phyloP scores from a whole-genome alignment of 257 asterid species.

The Henckelia pumila region DNA sequence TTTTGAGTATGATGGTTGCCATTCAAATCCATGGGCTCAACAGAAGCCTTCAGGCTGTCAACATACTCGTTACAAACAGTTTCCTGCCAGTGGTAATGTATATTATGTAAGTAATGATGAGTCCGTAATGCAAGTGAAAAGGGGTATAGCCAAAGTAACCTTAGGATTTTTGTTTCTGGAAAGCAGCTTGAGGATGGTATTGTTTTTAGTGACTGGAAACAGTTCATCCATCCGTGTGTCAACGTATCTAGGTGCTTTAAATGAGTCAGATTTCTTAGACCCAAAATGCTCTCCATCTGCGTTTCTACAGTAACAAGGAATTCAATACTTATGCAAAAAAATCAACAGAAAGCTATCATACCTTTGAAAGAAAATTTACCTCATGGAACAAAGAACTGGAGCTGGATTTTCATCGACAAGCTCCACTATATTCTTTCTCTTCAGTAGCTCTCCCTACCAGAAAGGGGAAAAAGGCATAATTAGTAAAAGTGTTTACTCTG shows the following conservation, averaged over 20 bases:
- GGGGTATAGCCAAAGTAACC: slow-evolving; percentile 36
- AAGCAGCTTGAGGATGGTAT: slow-evolving; percentile 46
- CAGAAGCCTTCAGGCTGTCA: slow-evolving; percentile 31
- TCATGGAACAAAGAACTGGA: slow-evolving; percentile 27
- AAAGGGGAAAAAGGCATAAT: slow-evolving; percentile 1
- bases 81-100: slow-evolving; percentile 49
- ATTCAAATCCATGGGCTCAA: slow-evolving; percentile 33
- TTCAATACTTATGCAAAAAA: slow-evolving; percentile 4
- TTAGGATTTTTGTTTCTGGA: slow-evolving; percentile 48
- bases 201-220: slow-evolving; percentile 64
- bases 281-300: slow-evolving; percentile 45
- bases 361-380: slow-evolving; percentile 38
- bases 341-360: slow-evolving; percentile 5
- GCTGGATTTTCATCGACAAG: slow-evolving; percentile 47
- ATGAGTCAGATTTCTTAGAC: slow-evolving; percentile 44
- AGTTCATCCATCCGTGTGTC: slow-evolving; percentile 61
- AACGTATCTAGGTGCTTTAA: slow-evolving; percentile 47
- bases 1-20: slow-evolving; percentile 36
- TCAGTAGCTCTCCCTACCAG: slow-evolving; percentile 74
- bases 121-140: not conserved
- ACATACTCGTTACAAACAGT: slow-evolving; percentile 28
- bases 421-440: slow-evolving; percentile 46
- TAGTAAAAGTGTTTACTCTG: not conserved
- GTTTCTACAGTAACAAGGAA: slow-evolving; percentile 38
- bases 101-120: not conserved